phyloP scores from a whole-genome alignment of 202 grass and related monocot species.

The Dendrocalamus latiflorus region DNA sequence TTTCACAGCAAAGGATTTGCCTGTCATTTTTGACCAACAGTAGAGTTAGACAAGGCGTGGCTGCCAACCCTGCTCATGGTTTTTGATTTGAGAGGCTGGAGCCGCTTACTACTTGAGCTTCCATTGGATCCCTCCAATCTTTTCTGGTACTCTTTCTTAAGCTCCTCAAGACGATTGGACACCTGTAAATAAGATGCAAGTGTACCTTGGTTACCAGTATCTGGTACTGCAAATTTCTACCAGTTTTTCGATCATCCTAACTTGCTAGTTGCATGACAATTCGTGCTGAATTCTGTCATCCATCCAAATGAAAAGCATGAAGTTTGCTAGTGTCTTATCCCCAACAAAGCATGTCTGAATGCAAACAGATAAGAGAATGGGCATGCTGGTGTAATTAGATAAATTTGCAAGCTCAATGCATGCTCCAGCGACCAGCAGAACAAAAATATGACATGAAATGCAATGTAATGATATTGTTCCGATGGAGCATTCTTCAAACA shows the following conservation, averaged over 20 bases:
- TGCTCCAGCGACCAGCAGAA: neutral
- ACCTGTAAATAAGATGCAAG: slow-evolving; percentile 52
- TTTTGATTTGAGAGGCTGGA: slow-evolving; percentile 46
- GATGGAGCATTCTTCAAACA: neutral
- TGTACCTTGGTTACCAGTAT: neutral
- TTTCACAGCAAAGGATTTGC: neutral
- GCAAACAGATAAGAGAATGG: neutral
- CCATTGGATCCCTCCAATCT: slow-evolving; percentile 31
- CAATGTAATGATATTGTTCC: neutral
- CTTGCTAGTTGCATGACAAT: too few species aligned
- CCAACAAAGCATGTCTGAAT: neutral
- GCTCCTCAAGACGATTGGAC: slow-evolving; percentile 55
- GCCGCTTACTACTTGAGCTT: slow-evolving; percentile 44
- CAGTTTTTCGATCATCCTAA: neutral
- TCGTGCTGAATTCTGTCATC: neutral
- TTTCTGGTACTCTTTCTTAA: slow-evolving; percentile 65
- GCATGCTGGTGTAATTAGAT: neutral
- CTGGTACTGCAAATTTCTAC: neutral
- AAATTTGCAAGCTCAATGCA: neutral
- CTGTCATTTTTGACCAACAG: slow-evolving; percentile 26
- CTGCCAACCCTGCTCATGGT: slow-evolving; percentile 50
- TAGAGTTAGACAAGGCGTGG: slow-evolving; percentile 23
- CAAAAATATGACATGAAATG: neutral
- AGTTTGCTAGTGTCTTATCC: neutral
- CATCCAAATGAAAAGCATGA: neutral